These are phyloP conservation scores for Acidomyces sp. DNA, from an alignment of 495 filamentous ascomycete genomes.

Conservation along the genomic window DNA sequence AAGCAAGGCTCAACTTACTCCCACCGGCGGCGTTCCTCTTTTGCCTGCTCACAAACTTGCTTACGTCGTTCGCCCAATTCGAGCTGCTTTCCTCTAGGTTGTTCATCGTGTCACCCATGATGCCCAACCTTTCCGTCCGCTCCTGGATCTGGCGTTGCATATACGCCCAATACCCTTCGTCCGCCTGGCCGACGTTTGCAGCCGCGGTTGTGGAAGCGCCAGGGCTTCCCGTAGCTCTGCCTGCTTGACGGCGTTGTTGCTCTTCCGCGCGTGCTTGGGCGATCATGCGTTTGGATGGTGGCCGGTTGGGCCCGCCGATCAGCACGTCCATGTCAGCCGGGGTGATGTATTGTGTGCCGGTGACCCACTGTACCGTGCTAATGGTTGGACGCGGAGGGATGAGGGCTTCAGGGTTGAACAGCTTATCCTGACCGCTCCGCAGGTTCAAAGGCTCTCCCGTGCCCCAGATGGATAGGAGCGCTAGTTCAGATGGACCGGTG, in stretches of 20 bases:
- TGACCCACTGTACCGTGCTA: constrained; percentile 88
- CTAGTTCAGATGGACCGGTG: constrained; percentile 79
- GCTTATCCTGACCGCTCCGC: constrained; percentile 49
- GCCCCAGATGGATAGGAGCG: constrained; percentile 69
- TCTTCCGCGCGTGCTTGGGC: constrained; percentile 49
- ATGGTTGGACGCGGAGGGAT: constrained; percentile 84
- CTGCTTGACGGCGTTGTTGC: constrained; percentile 41
- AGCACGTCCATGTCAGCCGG: constrained; percentile 82
- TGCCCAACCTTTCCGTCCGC: constrained; percentile 68
- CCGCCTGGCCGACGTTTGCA: constrained; percentile 19
- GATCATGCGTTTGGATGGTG: constrained; percentile 66
- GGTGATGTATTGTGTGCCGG: constrained; percentile 83
- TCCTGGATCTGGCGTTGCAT: constrained; percentile 79
- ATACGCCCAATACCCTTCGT: constrained; percentile 53
- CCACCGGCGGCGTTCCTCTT: constrained; percentile 72
- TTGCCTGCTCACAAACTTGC: constrained; percentile 70
- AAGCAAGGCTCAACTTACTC: constrained; percentile 27
- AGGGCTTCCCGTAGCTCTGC: constrained; percentile 37
- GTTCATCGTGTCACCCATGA: constrained; percentile 75
- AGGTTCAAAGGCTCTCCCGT: constrained; percentile 39
- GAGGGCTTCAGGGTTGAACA: constrained; percentile 60
- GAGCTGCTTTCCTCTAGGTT: constrained; percentile 62
- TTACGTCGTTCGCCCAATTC: constrained; percentile 73
- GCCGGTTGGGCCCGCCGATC: constrained; percentile 78
- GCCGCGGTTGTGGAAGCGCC: constrained; percentile 16